Conservation (phyloP, 768 basidiomycete genomes). For the Tricholoma bakamatsutake region DNA sequence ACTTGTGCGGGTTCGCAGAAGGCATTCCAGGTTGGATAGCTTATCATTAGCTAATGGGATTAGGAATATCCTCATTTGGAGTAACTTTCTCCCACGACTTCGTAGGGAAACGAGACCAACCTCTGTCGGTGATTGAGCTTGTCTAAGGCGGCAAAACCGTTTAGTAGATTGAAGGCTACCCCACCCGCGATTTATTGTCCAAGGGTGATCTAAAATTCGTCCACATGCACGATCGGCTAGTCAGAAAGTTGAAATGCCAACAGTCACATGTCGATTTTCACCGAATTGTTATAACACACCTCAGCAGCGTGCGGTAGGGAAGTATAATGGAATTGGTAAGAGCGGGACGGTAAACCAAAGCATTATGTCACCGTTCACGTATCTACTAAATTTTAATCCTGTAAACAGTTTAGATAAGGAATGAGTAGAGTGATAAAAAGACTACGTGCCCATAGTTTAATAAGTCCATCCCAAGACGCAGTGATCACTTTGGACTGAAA, state of each 20-base stretch:
- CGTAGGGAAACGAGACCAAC: background rate
- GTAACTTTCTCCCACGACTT: background rate
- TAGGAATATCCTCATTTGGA: background rate
- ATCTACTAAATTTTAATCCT: constrained; percentile 33
- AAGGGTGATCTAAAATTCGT: no score
- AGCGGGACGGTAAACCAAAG: background rate
- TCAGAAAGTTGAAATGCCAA: background rate
- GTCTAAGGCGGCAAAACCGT: background rate
- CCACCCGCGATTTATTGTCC: no score
- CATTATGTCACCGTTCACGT: constrained; percentile 1
- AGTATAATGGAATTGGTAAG: background rate
- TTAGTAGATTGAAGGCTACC: background rate
- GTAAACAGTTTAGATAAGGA: constrained; percentile 10
- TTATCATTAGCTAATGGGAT: background rate
- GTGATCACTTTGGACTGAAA: constrained; percentile 92
- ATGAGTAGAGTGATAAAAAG: constrained; percentile 2
- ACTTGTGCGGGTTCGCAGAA: background rate
- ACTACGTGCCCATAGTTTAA: constrained; percentile 89
- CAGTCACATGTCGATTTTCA: background rate
- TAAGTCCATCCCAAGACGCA: constrained; percentile 95
- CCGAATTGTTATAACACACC: no score
- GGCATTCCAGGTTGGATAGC: background rate
- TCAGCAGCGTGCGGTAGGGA: background rate
- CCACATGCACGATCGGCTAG: background rate
- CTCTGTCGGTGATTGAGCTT: background rate